Percentiles rank a stretch among this genome's conserved stretches.
Conservation (phyloP, 148 eudicot species). For the Nepenthes gracilis region DNA sequence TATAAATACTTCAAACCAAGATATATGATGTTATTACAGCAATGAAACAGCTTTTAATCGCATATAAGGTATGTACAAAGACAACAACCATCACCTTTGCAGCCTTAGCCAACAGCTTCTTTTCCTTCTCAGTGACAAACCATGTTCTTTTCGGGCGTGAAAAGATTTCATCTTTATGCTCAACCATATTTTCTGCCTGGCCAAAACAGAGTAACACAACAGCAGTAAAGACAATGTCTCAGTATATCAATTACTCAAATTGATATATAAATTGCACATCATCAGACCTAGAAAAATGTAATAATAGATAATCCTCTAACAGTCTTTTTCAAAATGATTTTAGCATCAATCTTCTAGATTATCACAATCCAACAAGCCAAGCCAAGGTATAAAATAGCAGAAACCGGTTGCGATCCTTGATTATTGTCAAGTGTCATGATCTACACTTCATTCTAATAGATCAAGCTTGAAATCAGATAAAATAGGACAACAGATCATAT, state of each 20-base stretch:
- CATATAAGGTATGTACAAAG: background rate
- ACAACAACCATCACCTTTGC: slow-evolving; percentile 35
- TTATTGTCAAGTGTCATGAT: too few relatives aligned
- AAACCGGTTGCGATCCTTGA: background rate
- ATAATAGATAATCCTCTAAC: too few relatives aligned
- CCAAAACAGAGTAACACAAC: background rate
- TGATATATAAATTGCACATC: too few relatives aligned
- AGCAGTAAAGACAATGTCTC: background rate
- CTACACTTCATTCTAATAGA: too few relatives aligned
- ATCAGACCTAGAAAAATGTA: too few relatives aligned
- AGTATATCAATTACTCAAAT: too few relatives aligned
- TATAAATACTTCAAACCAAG: background rate
- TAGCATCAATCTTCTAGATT: too few relatives aligned
- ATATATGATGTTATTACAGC: background rate
- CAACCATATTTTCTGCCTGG: slow-evolving; percentile 90
- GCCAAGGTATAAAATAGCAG: background rate
- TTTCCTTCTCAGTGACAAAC: slow-evolving; percentile 80
- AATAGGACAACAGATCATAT: background rate
- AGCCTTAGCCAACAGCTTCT: slow-evolving; percentile 52
- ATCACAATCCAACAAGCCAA: background rate
- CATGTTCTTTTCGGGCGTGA: slow-evolving; percentile 91
- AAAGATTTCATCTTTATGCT: slow-evolving; percentile 74
- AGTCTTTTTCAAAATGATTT: too few relatives aligned
- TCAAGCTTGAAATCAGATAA: background rate
- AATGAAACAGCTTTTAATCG: too few relatives aligned